Base-by-base conservation (phyloP, 257 asterid species). In the Plantago elongata region DNA sequence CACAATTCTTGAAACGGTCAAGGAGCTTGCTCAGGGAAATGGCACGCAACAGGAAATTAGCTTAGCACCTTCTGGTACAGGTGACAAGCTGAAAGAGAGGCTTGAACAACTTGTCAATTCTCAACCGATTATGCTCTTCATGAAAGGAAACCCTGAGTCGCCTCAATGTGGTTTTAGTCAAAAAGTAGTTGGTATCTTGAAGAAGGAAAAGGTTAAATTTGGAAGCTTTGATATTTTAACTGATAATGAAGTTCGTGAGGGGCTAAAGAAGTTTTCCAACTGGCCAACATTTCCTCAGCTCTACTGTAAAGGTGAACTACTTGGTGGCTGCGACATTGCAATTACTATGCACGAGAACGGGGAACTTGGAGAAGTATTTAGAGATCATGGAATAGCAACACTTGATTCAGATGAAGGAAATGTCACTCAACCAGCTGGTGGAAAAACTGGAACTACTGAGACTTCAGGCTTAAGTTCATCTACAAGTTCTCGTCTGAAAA, bases 271-370 rank as follows among this genome's bases (percentile, higher is more conserved):
- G 69, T 82, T 78, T 58, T 78, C 99, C 14, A 89, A 87, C 85
- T 93, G 99, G 99, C 99, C 99, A 15, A 93, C 99, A 6, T 89
- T 76, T 74, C 99, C 99, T 60, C 99, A 89, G 68, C 85, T 93
- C 29, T 93, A 87, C 77, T 89, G 89, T 71, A 87, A 84, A 72
- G 99, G 99, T n/a, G 99, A 93, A 68, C 84, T 93, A 38, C 94
- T 93, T 48, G 99, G 99, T 54, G 99, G 97, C 30, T 77, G 87
- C 44, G 99, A 93, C 78, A 89, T 93, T 71, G 80, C 69, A 37
- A 78, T 79, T 63, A 80, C 96, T 37, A 89, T 93, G 97, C 96
- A 93, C 51, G 94, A 93, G 69, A 77, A 66, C 60, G 96, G 97
- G 48, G 99, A 93, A 71, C 95, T 93, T 9, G 64, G 75, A 22